Evolutionary conservation across 495 filamentous ascomycete genomes (phyloP).

Genomic region (Podospora pseudoanserina): DNA sequence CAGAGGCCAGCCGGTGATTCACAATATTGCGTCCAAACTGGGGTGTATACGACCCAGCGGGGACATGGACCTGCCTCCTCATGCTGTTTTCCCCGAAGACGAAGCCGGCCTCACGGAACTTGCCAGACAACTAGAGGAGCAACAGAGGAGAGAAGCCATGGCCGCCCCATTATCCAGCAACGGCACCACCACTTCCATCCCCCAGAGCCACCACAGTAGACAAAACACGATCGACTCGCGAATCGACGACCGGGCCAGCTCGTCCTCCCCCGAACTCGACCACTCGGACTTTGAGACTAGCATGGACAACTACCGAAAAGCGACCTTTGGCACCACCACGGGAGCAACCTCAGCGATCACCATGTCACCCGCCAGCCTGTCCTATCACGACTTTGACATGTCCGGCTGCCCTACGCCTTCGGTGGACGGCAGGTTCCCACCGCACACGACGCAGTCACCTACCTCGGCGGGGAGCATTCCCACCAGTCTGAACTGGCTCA

Average conservation of each 20-base stretch:
- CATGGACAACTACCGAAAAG: slow-evolving; percentile 40
- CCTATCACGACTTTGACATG: slow-evolving; percentile 42
- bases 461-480: neutral
- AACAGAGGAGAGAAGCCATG: slow-evolving; percentile 31
- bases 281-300: slow-evolving; percentile 47
- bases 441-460: slow-evolving; percentile 29
- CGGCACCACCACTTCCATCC: neutral
- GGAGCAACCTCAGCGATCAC: slow-evolving; percentile 32
- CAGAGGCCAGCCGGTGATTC: slow-evolving; percentile 52
- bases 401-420: slow-evolving; percentile 7
- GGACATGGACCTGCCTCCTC: slow-evolving; percentile 52
- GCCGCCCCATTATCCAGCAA: slow-evolving; percentile 22
- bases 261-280: slow-evolving; percentile 44
- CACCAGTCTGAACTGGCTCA: slow-evolving; percentile 1
- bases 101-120: slow-evolving; percentile 50
- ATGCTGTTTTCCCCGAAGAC: slow-evolving; percentile 52
- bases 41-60: slow-evolving; percentile 54
- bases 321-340: slow-evolving; percentile 34
- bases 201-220: slow-evolving; percentile 20
- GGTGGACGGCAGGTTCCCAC: slow-evolving; percentile 25
- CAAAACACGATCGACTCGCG: slow-evolving; percentile 36
- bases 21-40: slow-evolving; percentile 55
- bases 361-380: slow-evolving; percentile 46
- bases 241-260: slow-evolving; percentile 50
- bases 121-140: slow-evolving; percentile 44